phyloP scores from a whole-genome alignment of 805 yeast species.

The Hanseniaspora hatyaiensis region DNA sequence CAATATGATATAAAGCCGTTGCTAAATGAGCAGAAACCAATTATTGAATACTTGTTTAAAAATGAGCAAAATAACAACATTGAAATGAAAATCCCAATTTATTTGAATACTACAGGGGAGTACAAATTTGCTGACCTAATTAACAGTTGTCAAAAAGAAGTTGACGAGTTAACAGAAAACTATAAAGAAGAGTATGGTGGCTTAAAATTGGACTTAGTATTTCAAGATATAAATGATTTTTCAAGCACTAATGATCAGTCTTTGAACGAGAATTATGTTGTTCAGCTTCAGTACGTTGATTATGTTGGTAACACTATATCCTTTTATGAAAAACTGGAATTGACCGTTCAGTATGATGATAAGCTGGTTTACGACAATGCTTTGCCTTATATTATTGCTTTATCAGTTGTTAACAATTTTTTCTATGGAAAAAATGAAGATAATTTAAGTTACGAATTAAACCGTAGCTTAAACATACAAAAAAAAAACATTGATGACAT shows the following conservation, averaged over 20 bases:
- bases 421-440: conserved; percentile 33
- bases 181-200: conserved; percentile 27
- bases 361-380: conserved; percentile 33
- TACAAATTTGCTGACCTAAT: conserved; percentile 57
- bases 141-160: conserved; percentile 40
- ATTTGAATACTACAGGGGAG: conserved; percentile 31
- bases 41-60: conserved; percentile 29
- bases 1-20: conserved; percentile 14
- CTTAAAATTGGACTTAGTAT: conserved; percentile 27
- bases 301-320: conserved; percentile 35
- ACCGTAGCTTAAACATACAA: conserved; percentile 17
- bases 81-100: conserved; percentile 35
- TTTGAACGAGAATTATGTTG: conserved; percentile 22
- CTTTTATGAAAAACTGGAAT: conserved; percentile 9
- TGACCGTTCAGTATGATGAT: conserved; percentile 12
- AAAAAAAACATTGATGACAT: conserved; percentile 22
- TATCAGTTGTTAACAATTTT: conserved; percentile 37
- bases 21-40: conserved; percentile 30
- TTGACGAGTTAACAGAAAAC: conserved; percentile 33
- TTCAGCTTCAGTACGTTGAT: conserved; percentile 33
- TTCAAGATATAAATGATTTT: conserved; percentile 19
- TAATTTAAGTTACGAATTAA: conserved; percentile 21
- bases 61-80: conserved; percentile 29
- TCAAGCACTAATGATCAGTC: too few species aligned
- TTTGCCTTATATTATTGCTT: conserved; percentile 51